phyloP scores from a whole-genome alignment of 2,329 filamentous ascomycete species.

The Penicillium sp. region DNA sequence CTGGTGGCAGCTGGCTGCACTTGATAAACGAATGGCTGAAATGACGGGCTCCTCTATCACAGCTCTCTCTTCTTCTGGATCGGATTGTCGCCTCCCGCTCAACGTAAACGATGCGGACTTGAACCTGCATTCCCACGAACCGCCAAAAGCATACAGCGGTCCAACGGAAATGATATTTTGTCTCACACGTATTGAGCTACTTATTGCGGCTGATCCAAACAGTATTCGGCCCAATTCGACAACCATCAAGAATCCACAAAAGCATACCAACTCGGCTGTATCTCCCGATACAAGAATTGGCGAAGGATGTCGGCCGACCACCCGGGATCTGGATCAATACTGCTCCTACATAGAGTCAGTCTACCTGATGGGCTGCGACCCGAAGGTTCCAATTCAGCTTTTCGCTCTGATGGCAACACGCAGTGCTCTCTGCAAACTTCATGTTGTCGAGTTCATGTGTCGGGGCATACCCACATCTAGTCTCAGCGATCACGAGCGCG shows the following conservation, averaged over 20 bases:
- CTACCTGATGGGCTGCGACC: not conserved
- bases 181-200: not conserved
- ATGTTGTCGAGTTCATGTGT: not conserved
- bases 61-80: constrained; percentile 18
- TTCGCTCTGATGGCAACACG: not conserved
- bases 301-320: not conserved
- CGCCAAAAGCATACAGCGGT: not conserved
- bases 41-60: constrained; percentile 53
- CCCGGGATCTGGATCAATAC: not conserved
- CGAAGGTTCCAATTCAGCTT: not conserved
- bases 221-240: not conserved
- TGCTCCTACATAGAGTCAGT: not conserved
- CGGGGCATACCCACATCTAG: not conserved
- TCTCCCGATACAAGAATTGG: not conserved
- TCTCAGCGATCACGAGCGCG: not conserved
- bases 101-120: not conserved
- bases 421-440: not conserved
- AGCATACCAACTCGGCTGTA: not conserved
- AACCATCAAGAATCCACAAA: not conserved
- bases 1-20: constrained; percentile 68
- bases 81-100: constrained; percentile 4
- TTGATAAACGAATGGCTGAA: constrained; percentile 66
- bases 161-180: not conserved
- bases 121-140: not conserved
- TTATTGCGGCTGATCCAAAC: not conserved